phyloP scores from a whole-genome alignment of 2,329 filamentous ascomycete species.

The Phialophora verrucosa region DNA sequence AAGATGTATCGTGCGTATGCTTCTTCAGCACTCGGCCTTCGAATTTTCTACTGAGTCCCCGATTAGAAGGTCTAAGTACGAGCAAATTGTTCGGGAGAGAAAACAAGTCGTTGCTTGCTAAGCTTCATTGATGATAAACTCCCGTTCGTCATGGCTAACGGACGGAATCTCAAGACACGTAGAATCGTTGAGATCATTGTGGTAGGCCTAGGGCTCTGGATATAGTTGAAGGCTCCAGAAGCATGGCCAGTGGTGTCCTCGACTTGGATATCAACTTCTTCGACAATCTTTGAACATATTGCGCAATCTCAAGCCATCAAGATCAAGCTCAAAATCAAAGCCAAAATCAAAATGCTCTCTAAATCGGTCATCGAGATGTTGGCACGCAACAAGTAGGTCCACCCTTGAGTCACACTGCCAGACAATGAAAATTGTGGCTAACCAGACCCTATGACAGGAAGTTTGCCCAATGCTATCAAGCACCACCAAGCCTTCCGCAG shows the following conservation, averaged over 20 bases:
- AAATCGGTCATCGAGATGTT: slow-evolving; percentile 23
- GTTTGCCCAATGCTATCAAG: slow-evolving; percentile 22
- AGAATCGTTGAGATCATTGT: too few relatives aligned
- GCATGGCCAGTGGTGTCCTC: neutral
- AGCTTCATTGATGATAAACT: neutral
- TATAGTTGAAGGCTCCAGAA: neutral
- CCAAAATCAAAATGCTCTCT: slow-evolving; percentile 13
- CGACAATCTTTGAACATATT: neutral
- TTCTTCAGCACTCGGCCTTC: too few relatives aligned
- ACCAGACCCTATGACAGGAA: neutral
- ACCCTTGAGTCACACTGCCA: neutral
- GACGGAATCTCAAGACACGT: neutral
- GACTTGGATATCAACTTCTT: neutral
- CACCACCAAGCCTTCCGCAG: slow-evolving; percentile 15
- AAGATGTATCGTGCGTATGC: too few relatives aligned
- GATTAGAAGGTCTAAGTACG: neutral
- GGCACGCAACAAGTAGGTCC: slow-evolving; percentile 20
- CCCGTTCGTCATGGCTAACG: neutral
- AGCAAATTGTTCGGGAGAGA: neutral
- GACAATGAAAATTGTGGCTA: neutral
- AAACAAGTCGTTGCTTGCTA: neutral
- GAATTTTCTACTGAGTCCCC: neutral
- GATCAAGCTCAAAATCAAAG: too few relatives aligned
- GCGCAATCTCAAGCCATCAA: neutral
- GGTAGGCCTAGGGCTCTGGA: neutral